Evolutionary conservation across 2,329 filamentous ascomycete genomes (phyloP), one percentile per base, ranked within the genome.

Genomic region (Ophiostoma novo-ulmi): DNA sequence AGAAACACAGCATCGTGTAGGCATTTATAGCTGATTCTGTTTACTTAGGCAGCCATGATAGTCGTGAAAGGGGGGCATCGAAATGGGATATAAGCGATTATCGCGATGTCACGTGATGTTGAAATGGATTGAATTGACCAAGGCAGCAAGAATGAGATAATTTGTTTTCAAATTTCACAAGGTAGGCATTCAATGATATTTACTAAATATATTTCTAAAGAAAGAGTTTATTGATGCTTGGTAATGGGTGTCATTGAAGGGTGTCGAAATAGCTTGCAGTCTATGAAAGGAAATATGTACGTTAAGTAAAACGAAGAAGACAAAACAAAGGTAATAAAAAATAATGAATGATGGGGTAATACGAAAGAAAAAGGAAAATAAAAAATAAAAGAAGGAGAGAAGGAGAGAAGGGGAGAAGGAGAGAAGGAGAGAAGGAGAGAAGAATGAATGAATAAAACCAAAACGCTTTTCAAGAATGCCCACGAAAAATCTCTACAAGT

Each of bases 401-500:
- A 38, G n/a, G n/a, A n/a, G n/a, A n/a, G n/a, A n/a, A n/a, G n/a
- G 63, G 5, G 17, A 20, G n/a, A 69, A 38, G 10, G 8, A 66
- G 39, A 17, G 39, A 10, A 1, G 63, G 5, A 22, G 17, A 20
- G n/a, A 69, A 38, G 10, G 8, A 66, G 39, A 17, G 39, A 10
- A 1, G 14, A 58, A 63, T 67, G 52, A 26, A 26, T 5, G 2
- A n/a, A 58, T 38, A 69, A 39, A 13, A 48, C 35, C 44, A 48
- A 66, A 64, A 26, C 22, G 52, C 52, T 58, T 58, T 58, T 58
- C 7, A 55, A 55, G 3, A 58, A 58, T 58, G 1, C n/a, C 22
- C 22, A 65, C 20, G 8, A 35, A 69, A 13, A 78, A 52, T 77
- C 76, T 17, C 80, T 31, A 78, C 79, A 74, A 84, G 3, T 20